Percentiles rank a stretch among this genome's conserved stretches.
Evolutionary conservation across 768 basidiomycete species (phyloP).

Genomic region (Podaxis mareebaensis): DNA sequence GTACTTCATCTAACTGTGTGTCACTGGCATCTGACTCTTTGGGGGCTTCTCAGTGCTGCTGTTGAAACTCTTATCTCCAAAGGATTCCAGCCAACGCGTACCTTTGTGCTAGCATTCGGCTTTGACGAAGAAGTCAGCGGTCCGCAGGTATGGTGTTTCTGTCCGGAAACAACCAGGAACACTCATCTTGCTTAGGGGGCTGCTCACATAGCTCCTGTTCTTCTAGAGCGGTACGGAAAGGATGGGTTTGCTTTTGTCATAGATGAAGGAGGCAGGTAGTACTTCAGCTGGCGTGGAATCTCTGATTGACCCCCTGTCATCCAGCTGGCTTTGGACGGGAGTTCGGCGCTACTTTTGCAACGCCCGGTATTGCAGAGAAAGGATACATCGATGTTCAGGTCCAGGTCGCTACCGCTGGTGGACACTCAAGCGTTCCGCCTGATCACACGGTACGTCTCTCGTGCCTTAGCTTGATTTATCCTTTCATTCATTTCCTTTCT

Average conservation of each 20-base stretch:
- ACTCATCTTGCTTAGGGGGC: constrained; percentile 48
- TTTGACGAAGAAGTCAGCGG: constrained; percentile 78
- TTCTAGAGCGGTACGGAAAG: constrained; percentile 66
- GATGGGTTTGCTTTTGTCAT: constrained; percentile 76
- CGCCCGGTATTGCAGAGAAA: constrained; percentile 71
- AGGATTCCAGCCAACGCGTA: constrained; percentile 64
- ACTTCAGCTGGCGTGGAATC: too few species aligned
- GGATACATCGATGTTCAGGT: constrained; percentile 65
- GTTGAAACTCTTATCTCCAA: constrained; percentile 66
- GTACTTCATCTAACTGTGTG: background rate
- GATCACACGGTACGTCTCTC: constrained; percentile 61
- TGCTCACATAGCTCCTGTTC: constrained; percentile 39
- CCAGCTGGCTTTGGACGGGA: constrained; percentile 49
- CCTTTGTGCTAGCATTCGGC: constrained; percentile 63
- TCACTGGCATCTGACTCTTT: background rate
- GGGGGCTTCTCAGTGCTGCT: constrained; percentile 37
- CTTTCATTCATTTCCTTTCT: background rate
- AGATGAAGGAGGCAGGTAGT: constrained; percentile 77
- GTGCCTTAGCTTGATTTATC: background rate
- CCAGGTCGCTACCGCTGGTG: constrained; percentile 71
- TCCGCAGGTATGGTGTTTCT: constrained; percentile 32
- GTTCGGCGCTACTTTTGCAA: constrained; percentile 57
- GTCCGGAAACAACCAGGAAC: background rate
- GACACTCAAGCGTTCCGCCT: constrained; percentile 86
- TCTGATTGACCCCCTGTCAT: background rate